Evolutionary conservation across 225 moss, liverwort and hornwort species (phyloP).

Genomic region (Antitrichia curtipendula): DNA sequence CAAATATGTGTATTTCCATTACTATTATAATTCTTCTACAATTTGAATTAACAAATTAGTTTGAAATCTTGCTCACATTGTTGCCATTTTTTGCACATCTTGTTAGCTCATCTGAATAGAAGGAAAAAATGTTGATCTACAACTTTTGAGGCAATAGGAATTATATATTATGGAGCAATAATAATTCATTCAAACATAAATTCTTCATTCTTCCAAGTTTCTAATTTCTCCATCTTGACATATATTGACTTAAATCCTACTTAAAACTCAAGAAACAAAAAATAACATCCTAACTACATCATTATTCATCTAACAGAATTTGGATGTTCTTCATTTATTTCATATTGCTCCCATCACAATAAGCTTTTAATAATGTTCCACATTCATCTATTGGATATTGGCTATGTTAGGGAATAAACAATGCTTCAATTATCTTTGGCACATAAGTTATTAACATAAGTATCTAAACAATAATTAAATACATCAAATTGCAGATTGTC

Average conservation of each 20-base stretch:
- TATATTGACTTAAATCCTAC: background rate
- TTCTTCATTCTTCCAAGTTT: background rate
- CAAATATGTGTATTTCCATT: background rate
- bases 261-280: background rate
- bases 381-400: background rate
- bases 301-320: background rate
- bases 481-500: too few relatives aligned
- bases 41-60: background rate
- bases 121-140: background rate
- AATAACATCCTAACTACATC: rapidly evolving
- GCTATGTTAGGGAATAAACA: too few relatives aligned
- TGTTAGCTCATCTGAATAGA: background rate
- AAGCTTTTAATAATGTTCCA: background rate
- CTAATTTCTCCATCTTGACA: background rate
- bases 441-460: too few relatives aligned
- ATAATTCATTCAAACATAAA: background rate
- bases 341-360: background rate
- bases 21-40: background rate
- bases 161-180: background rate
- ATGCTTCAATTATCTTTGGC: too few relatives aligned
- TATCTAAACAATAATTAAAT: too few relatives aligned
- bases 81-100: background rate
- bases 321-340: background rate
- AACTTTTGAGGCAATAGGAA: background rate
- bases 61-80: background rate